These are phyloP conservation scores for Talaromyces borbonicus DNA, from an alignment of 495 filamentous ascomycete genomes.

Conservation along the genomic window DNA sequence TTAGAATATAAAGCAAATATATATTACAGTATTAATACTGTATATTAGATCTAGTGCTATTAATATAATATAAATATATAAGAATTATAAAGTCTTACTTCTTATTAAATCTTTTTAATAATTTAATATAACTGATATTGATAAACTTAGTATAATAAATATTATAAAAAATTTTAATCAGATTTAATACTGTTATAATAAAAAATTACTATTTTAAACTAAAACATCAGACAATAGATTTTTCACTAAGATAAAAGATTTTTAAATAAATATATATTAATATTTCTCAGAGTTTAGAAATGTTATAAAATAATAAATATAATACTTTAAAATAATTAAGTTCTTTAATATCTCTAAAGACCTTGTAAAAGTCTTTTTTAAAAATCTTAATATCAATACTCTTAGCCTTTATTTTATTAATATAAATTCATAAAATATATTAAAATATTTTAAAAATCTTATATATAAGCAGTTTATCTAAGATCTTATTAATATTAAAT, in stretches of 20 bases:
- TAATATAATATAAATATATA: neutral
- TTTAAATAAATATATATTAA: neutral
- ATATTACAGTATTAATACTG: neutral
- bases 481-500: slow-evolving; percentile 8
- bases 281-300: neutral
- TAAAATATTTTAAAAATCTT: no score
- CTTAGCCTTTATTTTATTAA: slow-evolving; percentile 10
- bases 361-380: no score
- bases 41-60: neutral
- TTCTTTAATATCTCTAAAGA: no score
- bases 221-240: no score
- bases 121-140: no score
- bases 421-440: slow-evolving; percentile 8
- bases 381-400: slow-evolving; percentile 7
- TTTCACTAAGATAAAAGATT: no score
- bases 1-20: neutral
- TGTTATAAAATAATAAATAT: neutral
- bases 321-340: no score
- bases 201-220: neutral
- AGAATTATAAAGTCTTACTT: neutral
- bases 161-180: neutral
- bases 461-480: slow-evolving; percentile 5
- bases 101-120: neutral
- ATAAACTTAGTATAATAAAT: neutral
- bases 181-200: neutral